Percentiles rank a stretch among this genome's conserved stretches.
These are phyloP conservation scores for Chamaecyparis obtusa DNA, from an alignment of 75 land plant genomes.

Conservation along the genomic window DNA sequence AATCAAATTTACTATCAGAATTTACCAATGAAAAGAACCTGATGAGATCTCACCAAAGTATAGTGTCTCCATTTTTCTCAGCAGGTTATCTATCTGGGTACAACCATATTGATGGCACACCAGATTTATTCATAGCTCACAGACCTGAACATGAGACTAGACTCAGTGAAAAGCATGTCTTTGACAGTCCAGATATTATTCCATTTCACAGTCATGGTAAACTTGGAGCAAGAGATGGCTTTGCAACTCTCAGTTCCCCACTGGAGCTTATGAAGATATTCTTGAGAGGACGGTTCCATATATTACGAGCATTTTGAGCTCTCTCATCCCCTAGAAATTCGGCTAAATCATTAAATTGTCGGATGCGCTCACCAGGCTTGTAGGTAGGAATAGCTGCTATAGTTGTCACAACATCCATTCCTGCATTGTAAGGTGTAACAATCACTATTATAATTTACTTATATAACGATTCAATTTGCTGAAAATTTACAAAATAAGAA, in stretches of 20 bases:
- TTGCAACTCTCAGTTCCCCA: constrained; percentile 66
- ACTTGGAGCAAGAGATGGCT: constrained; percentile 57
- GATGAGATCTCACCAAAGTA: constrained; percentile 10
- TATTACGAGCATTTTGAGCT: constrained; percentile 72
- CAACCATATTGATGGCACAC: not conserved
- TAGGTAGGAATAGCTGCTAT: constrained; percentile 80
- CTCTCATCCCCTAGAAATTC: constrained; percentile 85
- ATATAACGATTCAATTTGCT: not conserved
- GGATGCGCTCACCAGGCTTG: constrained; percentile 72
- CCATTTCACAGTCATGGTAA: constrained; percentile 38
- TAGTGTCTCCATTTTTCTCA: not conserved
- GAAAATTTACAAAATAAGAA: not conserved
- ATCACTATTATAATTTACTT: not conserved
- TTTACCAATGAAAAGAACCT: not conserved
- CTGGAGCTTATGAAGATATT: constrained; percentile 78
- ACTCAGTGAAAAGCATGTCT: not conserved
- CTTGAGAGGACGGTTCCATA: constrained; percentile 80
- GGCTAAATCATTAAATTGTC: constrained; percentile 83
- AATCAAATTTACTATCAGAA: constrained; percentile 1
- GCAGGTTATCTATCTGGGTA: not conserved
- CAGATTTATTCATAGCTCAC: not conserved
- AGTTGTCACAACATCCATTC: constrained; percentile 73
- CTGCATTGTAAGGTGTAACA: constrained; percentile 25
- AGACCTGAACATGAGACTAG: not conserved
- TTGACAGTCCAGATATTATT: not conserved